Percentiles rank a stretch among this genome's conserved stretches.
Evolutionary conservation across 345 rosid genomes (phyloP).

Genomic region (Acer saccharum): DNA sequence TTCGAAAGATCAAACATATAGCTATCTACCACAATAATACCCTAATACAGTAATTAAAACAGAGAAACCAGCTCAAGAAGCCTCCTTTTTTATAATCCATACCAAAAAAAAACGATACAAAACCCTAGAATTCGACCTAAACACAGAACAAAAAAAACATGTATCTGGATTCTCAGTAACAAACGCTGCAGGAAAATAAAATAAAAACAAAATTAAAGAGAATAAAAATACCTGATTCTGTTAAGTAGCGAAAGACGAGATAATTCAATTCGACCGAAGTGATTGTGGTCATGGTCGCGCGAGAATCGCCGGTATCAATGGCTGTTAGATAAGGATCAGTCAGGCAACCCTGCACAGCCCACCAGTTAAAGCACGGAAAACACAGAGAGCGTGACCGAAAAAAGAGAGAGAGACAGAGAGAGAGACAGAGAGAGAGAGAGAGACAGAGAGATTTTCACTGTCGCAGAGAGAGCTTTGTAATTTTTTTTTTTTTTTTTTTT

Average conservation of each 20-base stretch:
- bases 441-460: not conserved
- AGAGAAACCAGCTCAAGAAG: not conserved
- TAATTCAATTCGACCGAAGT: conserved; percentile 86
- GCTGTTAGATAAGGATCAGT: too few species aligned
- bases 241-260: conserved; percentile 92
- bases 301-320: not conserved
- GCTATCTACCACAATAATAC: conserved; percentile 17
- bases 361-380: not conserved
- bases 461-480: not conserved
- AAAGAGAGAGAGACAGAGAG: not conserved
- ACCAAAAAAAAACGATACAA: not conserved
- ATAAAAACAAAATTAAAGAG: not conserved
- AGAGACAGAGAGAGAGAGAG: not conserved
- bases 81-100: not conserved
- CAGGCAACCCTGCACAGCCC: conserved; percentile 7
- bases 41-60: conserved; percentile 5
- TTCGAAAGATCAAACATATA: conserved; percentile 1
- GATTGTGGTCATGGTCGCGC: conserved; percentile 58
- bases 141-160: not conserved
- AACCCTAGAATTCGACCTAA: not conserved
- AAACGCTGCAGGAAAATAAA: not conserved
- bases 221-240: conserved; percentile 69
- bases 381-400: not conserved
- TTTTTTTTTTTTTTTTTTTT: too few species aligned
- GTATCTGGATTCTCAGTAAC: not conserved